phyloP scores from a whole-genome alignment of 352 stramenopile species.

The Pythium diclinum region DNA sequence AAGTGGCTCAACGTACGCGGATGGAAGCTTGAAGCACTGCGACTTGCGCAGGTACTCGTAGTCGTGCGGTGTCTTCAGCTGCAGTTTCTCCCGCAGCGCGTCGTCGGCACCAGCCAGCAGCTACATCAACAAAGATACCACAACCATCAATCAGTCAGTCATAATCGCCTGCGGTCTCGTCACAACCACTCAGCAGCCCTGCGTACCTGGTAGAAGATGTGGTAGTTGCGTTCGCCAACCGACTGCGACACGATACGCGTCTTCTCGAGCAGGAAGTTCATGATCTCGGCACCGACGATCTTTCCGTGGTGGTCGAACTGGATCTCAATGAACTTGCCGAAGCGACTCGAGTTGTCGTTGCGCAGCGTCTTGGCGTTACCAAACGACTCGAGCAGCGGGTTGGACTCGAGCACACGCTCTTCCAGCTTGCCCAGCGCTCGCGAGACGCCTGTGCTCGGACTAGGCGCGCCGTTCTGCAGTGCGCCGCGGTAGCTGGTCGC shows the following conservation, averaged over 20 bases:
- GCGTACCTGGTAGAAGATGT: slow-evolving; percentile 96
- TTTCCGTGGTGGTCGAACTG: slow-evolving; percentile 92
- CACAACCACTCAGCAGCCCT: slow-evolving; percentile 22
- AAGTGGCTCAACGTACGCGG: slow-evolving; percentile 34
- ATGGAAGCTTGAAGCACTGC: slow-evolving; percentile 79
- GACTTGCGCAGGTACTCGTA: slow-evolving; percentile 89
- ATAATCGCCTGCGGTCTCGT: slow-evolving; percentile 1
- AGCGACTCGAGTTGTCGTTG: slow-evolving; percentile 97
- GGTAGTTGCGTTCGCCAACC: slow-evolving; percentile 94
- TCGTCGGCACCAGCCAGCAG: slow-evolving; percentile 77
- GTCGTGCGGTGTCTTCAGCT: slow-evolving; percentile 69
- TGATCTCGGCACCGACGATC: slow-evolving; percentile 88
- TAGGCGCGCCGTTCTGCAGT: slow-evolving; percentile 49
- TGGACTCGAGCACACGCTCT: slow-evolving; percentile 85
- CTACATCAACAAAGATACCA: slow-evolving; percentile 22
- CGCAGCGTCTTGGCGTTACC: slow-evolving; percentile 93
- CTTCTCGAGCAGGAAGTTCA: slow-evolving; percentile 91
- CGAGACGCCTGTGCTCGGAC: slow-evolving; percentile 77
- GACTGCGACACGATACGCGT: slow-evolving; percentile 88
- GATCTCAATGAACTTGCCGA: slow-evolving; percentile 98
- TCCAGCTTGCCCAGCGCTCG: slow-evolving; percentile 87
- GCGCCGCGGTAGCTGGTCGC: slow-evolving; percentile 75
- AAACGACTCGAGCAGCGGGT: slow-evolving; percentile 88
- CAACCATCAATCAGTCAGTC: slow-evolving; percentile 1
- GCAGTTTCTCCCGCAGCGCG: slow-evolving; percentile 56